These are phyloP conservation scores for Leucocoprinus leucothites DNA, from an alignment of 768 basidiomycete species.

Conservation along the genomic window DNA sequence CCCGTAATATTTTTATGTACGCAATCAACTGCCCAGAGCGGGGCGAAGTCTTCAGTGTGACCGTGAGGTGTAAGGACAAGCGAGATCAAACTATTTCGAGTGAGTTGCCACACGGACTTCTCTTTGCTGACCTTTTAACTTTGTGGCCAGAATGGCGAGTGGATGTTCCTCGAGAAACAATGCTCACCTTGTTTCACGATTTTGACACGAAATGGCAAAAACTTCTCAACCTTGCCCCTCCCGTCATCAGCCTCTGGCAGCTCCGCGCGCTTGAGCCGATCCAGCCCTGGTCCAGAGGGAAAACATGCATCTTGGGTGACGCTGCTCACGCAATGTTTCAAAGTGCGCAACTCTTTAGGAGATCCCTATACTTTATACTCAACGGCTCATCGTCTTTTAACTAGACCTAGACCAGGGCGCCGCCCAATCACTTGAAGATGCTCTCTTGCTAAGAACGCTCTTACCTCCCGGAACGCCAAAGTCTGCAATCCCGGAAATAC, in stretches of 20 bases:
- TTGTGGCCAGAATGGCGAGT: background rate
- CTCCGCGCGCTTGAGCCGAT: background rate
- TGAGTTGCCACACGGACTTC: background rate
- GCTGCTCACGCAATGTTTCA: constrained; percentile 1
- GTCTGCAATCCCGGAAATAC: background rate
- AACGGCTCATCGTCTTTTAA: no score
- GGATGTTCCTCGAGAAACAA: background rate
- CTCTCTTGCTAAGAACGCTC: background rate
- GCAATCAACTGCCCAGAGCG: background rate
- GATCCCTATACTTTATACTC: no score
- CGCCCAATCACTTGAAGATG: background rate
- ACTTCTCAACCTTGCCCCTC: background rate
- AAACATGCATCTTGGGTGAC: background rate
- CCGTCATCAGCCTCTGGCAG: background rate
- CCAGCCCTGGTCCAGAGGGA: background rate
- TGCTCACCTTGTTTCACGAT: background rate
- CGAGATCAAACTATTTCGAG: background rate
- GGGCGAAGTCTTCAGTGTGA: background rate
- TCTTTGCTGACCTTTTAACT: background rate
- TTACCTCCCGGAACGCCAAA: background rate
- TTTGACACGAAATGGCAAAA: background rate
- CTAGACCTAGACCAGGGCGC: background rate
- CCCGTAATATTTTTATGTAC: background rate
- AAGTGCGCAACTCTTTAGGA: background rate
- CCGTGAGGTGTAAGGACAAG: background rate